Conservation (phyloP, 2,329 filamentous ascomycete species). For the Pyrenochaeta sp. region DNA sequence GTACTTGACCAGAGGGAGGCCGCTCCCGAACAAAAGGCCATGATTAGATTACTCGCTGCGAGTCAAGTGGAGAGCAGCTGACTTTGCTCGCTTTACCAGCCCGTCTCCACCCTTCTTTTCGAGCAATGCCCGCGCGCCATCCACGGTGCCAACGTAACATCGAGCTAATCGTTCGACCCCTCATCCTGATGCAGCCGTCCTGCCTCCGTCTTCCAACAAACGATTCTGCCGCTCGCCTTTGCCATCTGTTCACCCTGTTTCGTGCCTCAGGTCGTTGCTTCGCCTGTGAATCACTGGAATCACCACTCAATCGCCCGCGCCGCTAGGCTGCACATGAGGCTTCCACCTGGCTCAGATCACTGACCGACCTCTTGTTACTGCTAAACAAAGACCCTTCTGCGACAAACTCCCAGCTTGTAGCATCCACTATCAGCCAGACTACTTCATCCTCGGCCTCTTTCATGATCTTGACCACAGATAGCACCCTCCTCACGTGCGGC, state of each 20-base stretch:
- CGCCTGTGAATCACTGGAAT: constrained; percentile 27
- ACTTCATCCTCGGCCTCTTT: not conserved
- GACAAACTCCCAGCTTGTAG: constrained; percentile 5
- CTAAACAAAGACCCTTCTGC: constrained; percentile 2
- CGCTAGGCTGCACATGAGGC: constrained; percentile 27
- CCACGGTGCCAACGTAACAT: constrained; percentile 28
- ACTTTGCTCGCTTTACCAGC: constrained; percentile 14
- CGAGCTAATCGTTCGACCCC: constrained; percentile 21
- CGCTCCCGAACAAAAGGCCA: constrained; percentile 9
- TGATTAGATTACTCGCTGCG: constrained; percentile 26
- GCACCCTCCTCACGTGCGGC: not conserved
- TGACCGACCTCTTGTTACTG: constrained; percentile 14
- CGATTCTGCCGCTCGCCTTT: constrained; percentile 8
- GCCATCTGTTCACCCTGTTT: constrained; percentile 13
- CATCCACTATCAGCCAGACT: not conserved
- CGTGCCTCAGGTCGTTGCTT: constrained; percentile 12
- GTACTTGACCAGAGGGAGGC: not conserved
- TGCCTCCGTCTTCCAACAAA: constrained; percentile 18
- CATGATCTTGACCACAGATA: not conserved
- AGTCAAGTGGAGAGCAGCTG: constrained; percentile 27
- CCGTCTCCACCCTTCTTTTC: constrained; percentile 24
- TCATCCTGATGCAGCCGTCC: constrained; percentile 14
- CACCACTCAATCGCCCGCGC: constrained; percentile 21
- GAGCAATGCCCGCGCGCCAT: constrained; percentile 18
- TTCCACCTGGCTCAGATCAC: constrained; percentile 10